A percentile compares a stretch with the other conserved stretches of the same genome.
Evolutionary conservation across 2,329 filamentous ascomycete genomes (phyloP).

Genomic region (Elsinoe arachidis): DNA sequence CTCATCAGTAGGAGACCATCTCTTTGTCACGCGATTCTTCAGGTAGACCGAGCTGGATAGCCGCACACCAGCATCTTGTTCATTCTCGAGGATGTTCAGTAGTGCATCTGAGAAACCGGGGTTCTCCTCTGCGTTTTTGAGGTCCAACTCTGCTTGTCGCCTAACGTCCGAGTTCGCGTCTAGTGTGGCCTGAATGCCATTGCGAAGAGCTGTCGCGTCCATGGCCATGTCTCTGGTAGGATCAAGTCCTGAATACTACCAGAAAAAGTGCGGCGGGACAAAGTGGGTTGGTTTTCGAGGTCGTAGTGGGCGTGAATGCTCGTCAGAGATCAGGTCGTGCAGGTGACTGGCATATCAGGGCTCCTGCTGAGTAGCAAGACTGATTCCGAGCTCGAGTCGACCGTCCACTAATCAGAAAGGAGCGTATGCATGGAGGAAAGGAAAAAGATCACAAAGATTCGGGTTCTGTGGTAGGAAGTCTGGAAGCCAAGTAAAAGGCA

Average conservation of each 20-base stretch:
- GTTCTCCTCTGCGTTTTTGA: slow-evolving; percentile 82
- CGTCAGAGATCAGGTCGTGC: neutral
- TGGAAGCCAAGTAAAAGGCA: no score
- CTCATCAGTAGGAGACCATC: slow-evolving; percentile 75
- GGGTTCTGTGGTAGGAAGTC: neutral
- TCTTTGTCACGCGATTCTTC: slow-evolving; percentile 92
- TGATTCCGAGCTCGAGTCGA: neutral
- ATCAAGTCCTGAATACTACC: neutral
- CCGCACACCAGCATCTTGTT: slow-evolving; percentile 76
- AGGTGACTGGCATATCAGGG: neutral
- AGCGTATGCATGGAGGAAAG: neutral
- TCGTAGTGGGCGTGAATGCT: neutral
- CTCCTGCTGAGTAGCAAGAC: neutral
- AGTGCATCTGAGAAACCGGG: slow-evolving; percentile 85
- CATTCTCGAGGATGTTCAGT: slow-evolving; percentile 78
- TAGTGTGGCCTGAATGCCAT: slow-evolving; percentile 68
- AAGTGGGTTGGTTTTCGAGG: neutral
- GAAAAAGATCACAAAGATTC: slow-evolving; percentile 6
- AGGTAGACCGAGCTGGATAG: slow-evolving; percentile 92
- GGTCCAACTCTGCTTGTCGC: slow-evolving; percentile 67
- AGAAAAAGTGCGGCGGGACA: neutral
- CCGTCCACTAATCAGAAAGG: neutral
- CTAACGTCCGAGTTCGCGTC: slow-evolving; percentile 65
- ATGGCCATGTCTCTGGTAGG: slow-evolving; percentile 37
- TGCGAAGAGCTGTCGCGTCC: slow-evolving; percentile 66